Evolutionary conservation across 2,329 filamentous ascomycete genomes (phyloP).

Genomic region (Gliomastix tumulicola): DNA sequence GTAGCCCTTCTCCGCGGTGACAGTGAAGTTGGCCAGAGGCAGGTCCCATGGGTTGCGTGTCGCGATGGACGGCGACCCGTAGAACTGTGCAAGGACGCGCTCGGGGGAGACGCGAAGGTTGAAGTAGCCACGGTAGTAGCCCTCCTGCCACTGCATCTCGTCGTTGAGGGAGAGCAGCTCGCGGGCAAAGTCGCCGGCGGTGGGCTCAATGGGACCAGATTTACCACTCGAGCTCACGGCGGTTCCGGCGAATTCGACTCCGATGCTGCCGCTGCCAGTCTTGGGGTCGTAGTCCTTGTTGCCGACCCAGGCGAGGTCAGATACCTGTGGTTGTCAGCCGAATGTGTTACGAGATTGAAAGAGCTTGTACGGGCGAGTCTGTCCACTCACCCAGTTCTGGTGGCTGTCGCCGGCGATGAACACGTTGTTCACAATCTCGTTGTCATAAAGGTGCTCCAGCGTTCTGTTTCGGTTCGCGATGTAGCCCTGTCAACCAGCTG

Average conservation of each 20-base stretch:
- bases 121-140: slow-evolving; percentile 70
- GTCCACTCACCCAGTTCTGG: slow-evolving; percentile 50
- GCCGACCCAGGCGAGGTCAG: slow-evolving; percentile 51
- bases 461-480: slow-evolving; percentile 65
- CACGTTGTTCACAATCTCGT: slow-evolving; percentile 66
- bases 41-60: slow-evolving; percentile 58
- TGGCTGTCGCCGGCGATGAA: slow-evolving; percentile 67
- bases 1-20: slow-evolving; percentile 53
- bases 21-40: slow-evolving; percentile 63
- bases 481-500: slow-evolving; percentile 44
- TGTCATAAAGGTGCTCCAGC: slow-evolving; percentile 56
- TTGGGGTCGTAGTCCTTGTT: slow-evolving; percentile 41
- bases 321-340: slow-evolving; percentile 9
- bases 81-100: slow-evolving; percentile 56
- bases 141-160: slow-evolving; percentile 66
- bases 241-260: slow-evolving; percentile 59
- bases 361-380: not conserved
- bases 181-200: slow-evolving; percentile 37
- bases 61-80: slow-evolving; percentile 50
- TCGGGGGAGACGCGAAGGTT: slow-evolving; percentile 52
- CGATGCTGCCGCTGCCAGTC: slow-evolving; percentile 49
- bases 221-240: slow-evolving; percentile 57
- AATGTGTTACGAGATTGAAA: not conserved
- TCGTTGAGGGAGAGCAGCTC: slow-evolving; percentile 42
- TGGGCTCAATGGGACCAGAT: slow-evolving; percentile 49